Base-by-base conservation (phyloP, 2,329 filamentous ascomycete genomes). In the Diaporthe capsici region DNA sequence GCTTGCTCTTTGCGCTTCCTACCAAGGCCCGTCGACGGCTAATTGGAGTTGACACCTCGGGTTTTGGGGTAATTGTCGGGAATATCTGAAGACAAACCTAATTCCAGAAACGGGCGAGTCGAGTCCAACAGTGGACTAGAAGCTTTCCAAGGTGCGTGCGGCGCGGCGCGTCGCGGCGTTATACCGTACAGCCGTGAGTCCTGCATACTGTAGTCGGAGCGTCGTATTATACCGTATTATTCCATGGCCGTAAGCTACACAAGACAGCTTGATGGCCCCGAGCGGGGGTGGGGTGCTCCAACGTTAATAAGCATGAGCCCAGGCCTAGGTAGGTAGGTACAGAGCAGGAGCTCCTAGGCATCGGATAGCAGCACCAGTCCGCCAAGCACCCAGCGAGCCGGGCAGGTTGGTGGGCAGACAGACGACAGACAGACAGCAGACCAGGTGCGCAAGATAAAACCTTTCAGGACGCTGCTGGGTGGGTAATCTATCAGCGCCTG, bases 11-110 rank as follows among this genome's bases (percentile, higher is more conserved):
- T n/a, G 58, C 58, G 42, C 5, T 28, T 37, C 25, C 10, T 17
- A 51, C 44, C 28, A 68, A 39, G 63, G 44, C 44, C 63, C 63
- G 63, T 68, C 31, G 47, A 68, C 63, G 63, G 63, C 63, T 68
- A 68, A 68, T 68, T 68, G 28, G 63, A 68, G 63, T 68, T 68
- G 63, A 68, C 63, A 68, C 63, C 63, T 68, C 63, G 63, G 63
- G 63, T 68, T 68, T 68, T 68, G 63, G 63, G 63, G 63, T 68
- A 68, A 68, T 51, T 68, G 63, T 68, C 63, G 63, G 63, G 63
- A 68, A 51, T 51, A 39, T 39, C 63, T 68, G 42, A 31, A 2
- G 44, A 67, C 63, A 51, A 67, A 68, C 63, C 63, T 68, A 68
- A 68, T 68, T 39, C 61, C 63, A 68, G 44, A 53, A 68, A 31